Percentiles rank a stretch among this genome's conserved stretches.
These are phyloP conservation scores for Psilocybe mexicana DNA, from an alignment of 1,284 basidiomycete genomes.

Conservation along the genomic window DNA sequence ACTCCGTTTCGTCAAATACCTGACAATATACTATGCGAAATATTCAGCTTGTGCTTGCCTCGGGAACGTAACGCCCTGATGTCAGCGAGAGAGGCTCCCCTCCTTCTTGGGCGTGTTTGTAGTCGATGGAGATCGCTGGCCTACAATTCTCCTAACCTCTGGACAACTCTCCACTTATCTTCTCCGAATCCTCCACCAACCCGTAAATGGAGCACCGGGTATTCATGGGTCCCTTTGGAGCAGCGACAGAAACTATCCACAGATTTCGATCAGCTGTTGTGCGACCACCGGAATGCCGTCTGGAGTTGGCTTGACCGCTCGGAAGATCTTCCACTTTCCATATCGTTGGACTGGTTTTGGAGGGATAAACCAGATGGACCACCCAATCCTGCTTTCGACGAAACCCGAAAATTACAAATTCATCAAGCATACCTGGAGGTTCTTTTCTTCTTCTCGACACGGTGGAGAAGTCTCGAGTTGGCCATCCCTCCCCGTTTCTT, in stretches of 20 bases:
- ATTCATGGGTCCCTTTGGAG: not conserved
- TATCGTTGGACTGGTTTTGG: not conserved
- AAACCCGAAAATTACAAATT: too few relatives aligned
- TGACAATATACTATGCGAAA: not conserved
- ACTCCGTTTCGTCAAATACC: not conserved
- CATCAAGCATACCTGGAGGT: too few relatives aligned
- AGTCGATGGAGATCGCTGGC: constrained; percentile 3
- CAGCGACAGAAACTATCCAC: not conserved
- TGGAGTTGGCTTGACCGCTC: not conserved
- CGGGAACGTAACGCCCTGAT: not conserved
- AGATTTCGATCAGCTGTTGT: not conserved
- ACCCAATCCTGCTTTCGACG: too few relatives aligned
- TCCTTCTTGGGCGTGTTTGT: constrained; percentile 4
- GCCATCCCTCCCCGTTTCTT: not conserved
- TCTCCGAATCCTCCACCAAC: not conserved
- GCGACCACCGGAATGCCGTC: not conserved
- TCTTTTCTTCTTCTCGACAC: not conserved
- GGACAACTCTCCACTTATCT: not conserved
- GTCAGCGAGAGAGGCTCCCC: not conserved
- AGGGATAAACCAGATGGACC: too few relatives aligned
- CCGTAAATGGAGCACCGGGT: not conserved
- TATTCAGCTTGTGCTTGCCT: not conserved
- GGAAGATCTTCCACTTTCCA: not conserved
- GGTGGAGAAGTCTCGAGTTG: not conserved
- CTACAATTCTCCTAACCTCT: not conserved